These are phyloP conservation scores for Aspergillus udagawae DNA, from an alignment of 2,329 filamentous ascomycete species.

Conservation along the genomic window DNA sequence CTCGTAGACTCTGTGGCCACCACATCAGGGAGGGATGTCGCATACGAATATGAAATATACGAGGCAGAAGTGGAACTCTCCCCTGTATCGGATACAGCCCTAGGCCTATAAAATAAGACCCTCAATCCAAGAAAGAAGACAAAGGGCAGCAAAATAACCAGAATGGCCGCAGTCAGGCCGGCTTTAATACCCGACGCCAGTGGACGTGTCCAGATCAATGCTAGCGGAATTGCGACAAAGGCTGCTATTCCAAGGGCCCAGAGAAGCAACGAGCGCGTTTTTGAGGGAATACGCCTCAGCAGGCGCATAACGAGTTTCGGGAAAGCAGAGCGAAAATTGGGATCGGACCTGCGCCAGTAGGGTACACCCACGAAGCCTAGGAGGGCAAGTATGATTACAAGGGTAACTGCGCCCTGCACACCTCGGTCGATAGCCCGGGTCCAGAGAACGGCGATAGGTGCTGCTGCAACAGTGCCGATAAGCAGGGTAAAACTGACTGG, in stretches of 20 bases:
- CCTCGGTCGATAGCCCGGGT: not conserved
- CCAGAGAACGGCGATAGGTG: not conserved
- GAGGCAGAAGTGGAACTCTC: too few species aligned
- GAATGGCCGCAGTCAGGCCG: not conserved
- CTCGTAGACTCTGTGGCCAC: too few species aligned
- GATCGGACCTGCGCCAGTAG: not conserved
- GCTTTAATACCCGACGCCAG: not conserved
- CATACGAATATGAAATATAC: too few species aligned
- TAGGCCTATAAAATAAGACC: too few species aligned
- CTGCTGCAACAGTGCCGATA: not conserved
- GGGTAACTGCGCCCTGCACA: not conserved
- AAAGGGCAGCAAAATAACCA: not conserved
- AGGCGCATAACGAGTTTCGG: not conserved
- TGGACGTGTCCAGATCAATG: not conserved
- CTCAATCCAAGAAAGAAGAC: too few species aligned
- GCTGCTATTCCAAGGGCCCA: not conserved
- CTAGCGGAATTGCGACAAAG: not conserved
- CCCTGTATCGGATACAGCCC: too few species aligned
- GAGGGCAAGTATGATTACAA: not conserved
- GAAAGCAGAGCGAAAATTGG: not conserved
- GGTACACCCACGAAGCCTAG: not conserved
- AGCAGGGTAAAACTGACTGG: not conserved
- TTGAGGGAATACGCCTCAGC: not conserved
- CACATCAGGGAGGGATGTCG: too few species aligned
- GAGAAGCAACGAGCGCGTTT: not conserved